A percentile compares a stretch with the other conserved stretches of the same genome.
Conservation (phyloP, 352 stramenopile genomes). For the Globisporangium acanthophoron region DNA sequence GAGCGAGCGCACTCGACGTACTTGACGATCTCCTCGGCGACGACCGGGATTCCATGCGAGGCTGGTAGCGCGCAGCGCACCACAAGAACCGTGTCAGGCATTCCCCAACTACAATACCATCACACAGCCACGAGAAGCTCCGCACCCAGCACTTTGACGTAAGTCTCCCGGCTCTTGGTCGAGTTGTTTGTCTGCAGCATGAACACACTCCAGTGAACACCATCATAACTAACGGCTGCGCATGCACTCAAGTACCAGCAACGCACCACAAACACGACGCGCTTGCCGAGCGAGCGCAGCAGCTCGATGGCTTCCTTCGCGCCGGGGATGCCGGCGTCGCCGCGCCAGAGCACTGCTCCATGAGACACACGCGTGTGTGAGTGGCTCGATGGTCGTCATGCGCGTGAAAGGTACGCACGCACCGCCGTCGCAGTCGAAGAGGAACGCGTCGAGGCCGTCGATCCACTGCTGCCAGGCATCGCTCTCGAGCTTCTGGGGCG, state of each 20-base stretch:
- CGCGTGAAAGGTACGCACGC: background rate
- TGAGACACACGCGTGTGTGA: background rate
- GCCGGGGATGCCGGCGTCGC: slow-evolving; percentile 53
- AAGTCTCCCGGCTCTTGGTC: slow-evolving; percentile 72
- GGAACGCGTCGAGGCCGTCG: slow-evolving; percentile 56
- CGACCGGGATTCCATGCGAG: slow-evolving; percentile 64
- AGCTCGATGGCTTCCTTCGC: slow-evolving; percentile 59
- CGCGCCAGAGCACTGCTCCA: slow-evolving; percentile 55
- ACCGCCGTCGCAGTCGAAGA: slow-evolving; percentile 85
- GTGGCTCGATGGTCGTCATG: background rate
- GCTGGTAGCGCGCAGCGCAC: slow-evolving; percentile 21
- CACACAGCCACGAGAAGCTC: background rate
- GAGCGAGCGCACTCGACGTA: slow-evolving; percentile 16
- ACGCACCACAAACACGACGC: slow-evolving; percentile 77
- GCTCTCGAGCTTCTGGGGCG: slow-evolving; percentile 30
- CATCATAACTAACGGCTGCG: no score
- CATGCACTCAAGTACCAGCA: background rate
- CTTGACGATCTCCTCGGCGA: slow-evolving; percentile 77
- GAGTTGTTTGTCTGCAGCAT: slow-evolving; percentile 75
- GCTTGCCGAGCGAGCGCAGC: slow-evolving; percentile 71
- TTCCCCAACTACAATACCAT: background rate
- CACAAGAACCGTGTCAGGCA: background rate
- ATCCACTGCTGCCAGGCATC: slow-evolving; percentile 57
- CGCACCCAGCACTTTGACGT: slow-evolving; percentile 82
- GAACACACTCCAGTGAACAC: background rate